Evolutionary conservation across 148 eudicot genomes (phyloP), one percentile per base, ranked within the genome.

Genomic region (Arbutus unedo): DNA sequence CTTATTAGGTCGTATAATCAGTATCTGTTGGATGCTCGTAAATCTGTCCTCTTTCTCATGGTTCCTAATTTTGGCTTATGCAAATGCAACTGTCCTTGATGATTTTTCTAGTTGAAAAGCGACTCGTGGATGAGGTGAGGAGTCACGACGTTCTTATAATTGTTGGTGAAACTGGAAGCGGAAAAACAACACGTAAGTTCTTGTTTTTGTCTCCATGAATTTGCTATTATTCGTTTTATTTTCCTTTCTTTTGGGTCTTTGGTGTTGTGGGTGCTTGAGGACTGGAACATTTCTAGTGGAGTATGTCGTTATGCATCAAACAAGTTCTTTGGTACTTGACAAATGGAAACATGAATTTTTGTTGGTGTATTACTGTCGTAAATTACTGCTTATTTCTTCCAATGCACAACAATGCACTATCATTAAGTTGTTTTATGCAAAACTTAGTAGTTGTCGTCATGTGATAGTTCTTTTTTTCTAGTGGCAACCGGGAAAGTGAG

Each of bases 141-240:
- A 90, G 88, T n/a, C 90, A 94, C 80, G 86, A 89, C 55, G 89
- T 87, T 21, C 81, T 94, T 62, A 94, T 97, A 74, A 92, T 97
- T 89, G 98, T 97, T 83, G 99, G 99, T 79, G 99, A 97, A 89
- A 97, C 99, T 71, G 99, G 99, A 82, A 97, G 98, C 80, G 99
- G 99, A 68, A 97, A 97, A 88, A 97, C 98, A 82, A 97, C 99
- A 25, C 99, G 99, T 96, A 88, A 91, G 97, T 88, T 54, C 6
- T 47, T 43, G 5, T 15, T 44, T 66, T 66, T 66, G 38, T 6
- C 25, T 5, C 55, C 25, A 66, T 66, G 41, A 66, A 25, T 66
- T 25, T 66, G 41, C 11, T 4, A 13, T 25, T 66, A 23, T 10
- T 25, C 8, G 41, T 66, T 66, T 23, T 25, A 7, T 50, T 76